Percentiles rank a stretch among this genome's conserved stretches.
phyloP scores from a whole-genome alignment of 176 grass and related monocot genomes.

The Musa beccarii region DNA sequence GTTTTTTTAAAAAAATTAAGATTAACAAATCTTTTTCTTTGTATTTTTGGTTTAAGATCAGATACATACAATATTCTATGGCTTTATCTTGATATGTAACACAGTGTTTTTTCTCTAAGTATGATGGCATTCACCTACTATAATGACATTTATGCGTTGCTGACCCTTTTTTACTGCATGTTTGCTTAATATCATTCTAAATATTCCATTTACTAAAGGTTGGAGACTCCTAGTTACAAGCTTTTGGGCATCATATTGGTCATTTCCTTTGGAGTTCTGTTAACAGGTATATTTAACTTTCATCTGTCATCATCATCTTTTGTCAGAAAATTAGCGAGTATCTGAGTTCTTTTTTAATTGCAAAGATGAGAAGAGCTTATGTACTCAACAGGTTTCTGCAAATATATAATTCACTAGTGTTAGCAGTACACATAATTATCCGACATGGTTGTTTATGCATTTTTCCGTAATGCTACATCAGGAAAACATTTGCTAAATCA shows the following conservation, averaged over 20 bases:
- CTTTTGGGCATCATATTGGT: slow-evolving; percentile 91
- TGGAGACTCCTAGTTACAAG: slow-evolving; percentile 90
- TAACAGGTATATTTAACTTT: slow-evolving; percentile 55
- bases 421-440: too few relatives aligned
- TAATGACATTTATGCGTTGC: neutral
- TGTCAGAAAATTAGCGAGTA: neutral
- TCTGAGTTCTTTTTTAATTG: neutral
- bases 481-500: too few relatives aligned
- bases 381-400: too few relatives aligned
- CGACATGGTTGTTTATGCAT: too few relatives aligned
- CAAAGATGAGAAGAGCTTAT: neutral
- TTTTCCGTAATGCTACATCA: too few relatives aligned
- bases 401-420: too few relatives aligned
- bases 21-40: too few relatives aligned
- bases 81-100: neutral
- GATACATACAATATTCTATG: too few relatives aligned
- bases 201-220: slow-evolving; percentile 40
- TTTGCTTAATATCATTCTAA: slow-evolving; percentile 13
- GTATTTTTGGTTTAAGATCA: too few relatives aligned
- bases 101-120: slow-evolving; percentile 5
- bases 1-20: too few relatives aligned
- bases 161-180: neutral
- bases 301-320: neutral
- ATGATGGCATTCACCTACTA: slow-evolving; percentile 5
- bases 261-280: slow-evolving; percentile 82